Percentiles rank a stretch among this genome's conserved stretches.
These are phyloP conservation scores for Curvularia verruculosa DNA, from an alignment of 2,329 filamentous ascomycete genomes.

Conservation along the genomic window DNA sequence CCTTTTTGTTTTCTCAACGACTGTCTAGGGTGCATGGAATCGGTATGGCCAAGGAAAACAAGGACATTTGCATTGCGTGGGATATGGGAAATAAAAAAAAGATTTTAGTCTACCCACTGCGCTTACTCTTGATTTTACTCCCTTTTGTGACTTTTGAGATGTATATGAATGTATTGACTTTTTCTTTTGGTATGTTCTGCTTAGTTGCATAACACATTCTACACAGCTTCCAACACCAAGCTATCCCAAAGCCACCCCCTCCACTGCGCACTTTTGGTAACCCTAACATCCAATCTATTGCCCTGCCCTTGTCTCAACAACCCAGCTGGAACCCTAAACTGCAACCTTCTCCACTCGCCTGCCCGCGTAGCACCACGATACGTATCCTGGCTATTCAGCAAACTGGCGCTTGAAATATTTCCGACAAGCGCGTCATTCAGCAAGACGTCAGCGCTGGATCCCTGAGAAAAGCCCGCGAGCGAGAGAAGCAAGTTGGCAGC, in stretches of 20 bases:
- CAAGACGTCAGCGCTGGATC: constrained; percentile 50
- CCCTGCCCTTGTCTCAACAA: constrained; percentile 45
- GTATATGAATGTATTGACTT: background rate
- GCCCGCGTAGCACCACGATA: constrained; percentile 57
- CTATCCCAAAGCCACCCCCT: constrained; percentile 54
- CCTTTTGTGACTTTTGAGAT: background rate
- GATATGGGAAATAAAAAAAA: background rate
- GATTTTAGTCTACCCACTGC: background rate
- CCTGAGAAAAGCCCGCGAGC: constrained; percentile 55
- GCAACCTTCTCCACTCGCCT: constrained; percentile 57
- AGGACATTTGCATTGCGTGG: constrained; percentile 7
- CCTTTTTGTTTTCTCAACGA: constrained; percentile 6
- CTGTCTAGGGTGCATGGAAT: constrained; percentile 13
- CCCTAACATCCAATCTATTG: constrained; percentile 49
- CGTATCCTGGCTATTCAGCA: constrained; percentile 55
- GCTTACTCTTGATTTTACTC: background rate
- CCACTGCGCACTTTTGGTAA: constrained; percentile 47
- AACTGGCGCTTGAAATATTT: constrained; percentile 47
- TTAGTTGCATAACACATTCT: background rate
- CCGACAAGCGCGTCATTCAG: constrained; percentile 51
- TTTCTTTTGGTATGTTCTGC: too few relatives aligned
- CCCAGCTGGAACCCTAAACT: constrained; percentile 46
- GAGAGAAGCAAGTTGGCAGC: constrained; percentile 50
- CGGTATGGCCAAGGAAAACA: constrained; percentile 8
- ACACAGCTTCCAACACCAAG: constrained; percentile 47